phyloP scores from a whole-genome alignment of 2,329 filamentous ascomycete species.

The Delphinella strobiligena region DNA sequence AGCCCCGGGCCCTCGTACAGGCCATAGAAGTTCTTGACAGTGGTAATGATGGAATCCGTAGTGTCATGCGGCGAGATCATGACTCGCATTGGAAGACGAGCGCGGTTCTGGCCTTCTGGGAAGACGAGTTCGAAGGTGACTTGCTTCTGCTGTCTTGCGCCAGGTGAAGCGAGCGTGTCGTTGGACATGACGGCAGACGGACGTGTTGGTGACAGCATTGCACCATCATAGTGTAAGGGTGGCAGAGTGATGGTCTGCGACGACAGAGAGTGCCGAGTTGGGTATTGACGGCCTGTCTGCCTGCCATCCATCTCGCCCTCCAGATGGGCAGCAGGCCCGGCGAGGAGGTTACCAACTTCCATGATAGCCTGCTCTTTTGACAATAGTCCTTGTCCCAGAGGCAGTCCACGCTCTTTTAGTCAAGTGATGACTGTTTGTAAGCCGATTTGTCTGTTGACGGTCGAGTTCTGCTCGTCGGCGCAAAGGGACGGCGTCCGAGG shows the following conservation, averaged over 20 bases:
- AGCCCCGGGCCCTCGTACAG: slow-evolving; percentile 78
- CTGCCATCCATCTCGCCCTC: slow-evolving; percentile 13
- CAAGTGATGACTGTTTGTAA: not conserved
- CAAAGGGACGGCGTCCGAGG: not conserved
- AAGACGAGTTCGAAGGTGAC: slow-evolving; percentile 70
- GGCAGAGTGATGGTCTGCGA: slow-evolving; percentile 8
- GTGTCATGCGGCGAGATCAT: slow-evolving; percentile 93
- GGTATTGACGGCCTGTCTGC: slow-evolving; percentile 22
- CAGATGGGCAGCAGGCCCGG: slow-evolving; percentile 11
- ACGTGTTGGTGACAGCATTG: slow-evolving; percentile 3
- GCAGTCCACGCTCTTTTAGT: not conserved
- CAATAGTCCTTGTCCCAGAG: not conserved
- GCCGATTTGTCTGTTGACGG: not conserved
- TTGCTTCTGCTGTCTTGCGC: slow-evolving; percentile 45
- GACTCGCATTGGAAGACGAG: slow-evolving; percentile 71
- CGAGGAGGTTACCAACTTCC: slow-evolving; percentile 25
- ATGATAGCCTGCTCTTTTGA: slow-evolving; percentile 12
- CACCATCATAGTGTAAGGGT: not conserved
- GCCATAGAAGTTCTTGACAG: slow-evolving; percentile 98
- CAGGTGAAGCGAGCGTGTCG: slow-evolving; percentile 18
- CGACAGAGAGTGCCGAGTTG: slow-evolving; percentile 17
- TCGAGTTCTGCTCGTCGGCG: not conserved
- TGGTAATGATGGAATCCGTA: slow-evolving; percentile 94
- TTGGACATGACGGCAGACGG: slow-evolving; percentile 6
- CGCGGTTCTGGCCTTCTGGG: slow-evolving; percentile 54